These are phyloP conservation scores for Paecilomyces dactylethromorphus DNA, from an alignment of 2,329 filamentous ascomycete species.

Conservation along the genomic window DNA sequence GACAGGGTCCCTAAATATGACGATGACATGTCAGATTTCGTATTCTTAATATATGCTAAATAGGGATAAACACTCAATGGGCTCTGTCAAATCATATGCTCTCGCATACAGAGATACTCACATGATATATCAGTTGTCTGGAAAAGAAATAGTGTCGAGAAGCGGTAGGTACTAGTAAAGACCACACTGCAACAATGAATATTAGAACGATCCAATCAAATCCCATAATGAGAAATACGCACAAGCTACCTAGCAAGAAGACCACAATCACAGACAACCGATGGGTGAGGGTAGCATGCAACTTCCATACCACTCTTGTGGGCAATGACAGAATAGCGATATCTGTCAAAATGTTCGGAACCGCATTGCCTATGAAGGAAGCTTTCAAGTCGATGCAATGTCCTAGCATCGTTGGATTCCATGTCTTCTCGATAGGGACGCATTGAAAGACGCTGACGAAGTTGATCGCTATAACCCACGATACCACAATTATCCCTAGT, in stretches of 20 bases:
- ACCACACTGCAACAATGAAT: not conserved
- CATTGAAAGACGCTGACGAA: conserved; percentile 50
- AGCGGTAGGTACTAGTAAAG: not conserved
- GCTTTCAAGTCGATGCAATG: conserved; percentile 45
- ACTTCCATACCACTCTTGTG: conserved; percentile 18
- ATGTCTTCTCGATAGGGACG: conserved; percentile 44
- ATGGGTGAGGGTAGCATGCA: not conserved
- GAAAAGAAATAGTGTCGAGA: not conserved
- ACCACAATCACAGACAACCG: not conserved
- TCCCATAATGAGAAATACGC: not conserved
- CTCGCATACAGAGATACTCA: not conserved
- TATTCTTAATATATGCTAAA: no score
- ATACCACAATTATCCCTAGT: conserved; percentile 39
- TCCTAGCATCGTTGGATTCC: conserved; percentile 41
- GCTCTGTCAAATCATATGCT: no score
- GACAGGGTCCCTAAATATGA: not conserved
- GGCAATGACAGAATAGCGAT: conserved; percentile 19
- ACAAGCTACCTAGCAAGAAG: not conserved
- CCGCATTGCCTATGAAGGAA: conserved; percentile 46
- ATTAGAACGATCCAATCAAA: not conserved
- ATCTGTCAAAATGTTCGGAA: conserved; percentile 27
- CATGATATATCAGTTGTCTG: not conserved
- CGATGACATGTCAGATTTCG: not conserved
- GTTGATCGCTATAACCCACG: conserved; percentile 44
- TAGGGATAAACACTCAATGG: no score